Percentiles rank a stretch among this genome's conserved stretches.
Conservation (phyloP, 2,329 filamentous ascomycete genomes). For the Xylariaceae sp. region DNA sequence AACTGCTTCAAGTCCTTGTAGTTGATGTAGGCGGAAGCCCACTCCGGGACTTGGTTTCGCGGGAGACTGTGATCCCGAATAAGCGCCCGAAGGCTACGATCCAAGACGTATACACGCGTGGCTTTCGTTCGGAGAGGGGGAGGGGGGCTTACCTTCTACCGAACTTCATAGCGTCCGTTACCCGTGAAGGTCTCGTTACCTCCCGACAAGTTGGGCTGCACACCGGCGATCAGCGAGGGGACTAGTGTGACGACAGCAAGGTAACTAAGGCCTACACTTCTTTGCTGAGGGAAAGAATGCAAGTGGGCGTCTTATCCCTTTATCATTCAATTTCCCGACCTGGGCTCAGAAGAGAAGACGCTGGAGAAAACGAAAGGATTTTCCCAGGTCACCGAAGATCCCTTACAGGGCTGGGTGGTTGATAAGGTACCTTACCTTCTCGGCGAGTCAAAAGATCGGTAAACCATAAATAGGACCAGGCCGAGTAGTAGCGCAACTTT, state of each 20-base stretch:
- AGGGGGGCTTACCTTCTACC: constrained; percentile 49
- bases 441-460: neutral
- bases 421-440: neutral
- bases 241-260: neutral
- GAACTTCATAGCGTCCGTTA: constrained; percentile 49
- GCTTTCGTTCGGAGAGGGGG: neutral
- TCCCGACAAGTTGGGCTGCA: neutral
- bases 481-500: neutral
- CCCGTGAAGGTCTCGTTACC: constrained; percentile 12
- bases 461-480: neutral
- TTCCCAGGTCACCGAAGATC: neutral
- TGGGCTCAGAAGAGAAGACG: neutral
- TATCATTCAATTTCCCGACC: neutral
- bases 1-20: constrained; percentile 93
- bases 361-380: neutral
- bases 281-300: neutral
- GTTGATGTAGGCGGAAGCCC: constrained; percentile 78
- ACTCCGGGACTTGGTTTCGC: constrained; percentile 80
- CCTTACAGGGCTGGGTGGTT: neutral
- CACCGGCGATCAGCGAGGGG: neutral
- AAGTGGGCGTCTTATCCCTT: neutral
- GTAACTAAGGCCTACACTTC: neutral
- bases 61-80: constrained; percentile 50
- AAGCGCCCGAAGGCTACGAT: constrained; percentile 7
- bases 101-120: neutral